phyloP scores from a whole-genome alignment of 2,329 filamentous ascomycete species.

The Phialophora macrospora region DNA sequence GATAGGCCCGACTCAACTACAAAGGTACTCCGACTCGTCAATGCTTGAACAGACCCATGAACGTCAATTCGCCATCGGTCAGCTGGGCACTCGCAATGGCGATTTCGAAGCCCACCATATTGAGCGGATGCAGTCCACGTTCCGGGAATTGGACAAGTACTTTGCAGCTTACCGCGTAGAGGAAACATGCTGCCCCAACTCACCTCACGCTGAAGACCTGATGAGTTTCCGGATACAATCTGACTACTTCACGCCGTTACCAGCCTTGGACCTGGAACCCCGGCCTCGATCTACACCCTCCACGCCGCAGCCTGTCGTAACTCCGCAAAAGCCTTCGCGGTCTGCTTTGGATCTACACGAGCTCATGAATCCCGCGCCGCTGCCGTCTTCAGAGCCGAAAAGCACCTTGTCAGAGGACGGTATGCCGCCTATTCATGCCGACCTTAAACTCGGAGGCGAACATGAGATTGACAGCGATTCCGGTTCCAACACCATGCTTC shows the following conservation, averaged over 20 bases:
- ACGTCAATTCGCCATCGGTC: slow-evolving; percentile 35
- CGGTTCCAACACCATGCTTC: background rate
- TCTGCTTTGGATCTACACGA: slow-evolving; percentile 12
- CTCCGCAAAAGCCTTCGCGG: background rate
- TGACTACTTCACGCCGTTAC: slow-evolving; percentile 1
- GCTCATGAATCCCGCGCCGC: slow-evolving; percentile 21
- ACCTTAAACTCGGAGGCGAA: background rate
- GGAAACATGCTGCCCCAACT: slow-evolving; percentile 16
- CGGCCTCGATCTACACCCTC: background rate
- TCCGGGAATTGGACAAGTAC: slow-evolving; percentile 5
- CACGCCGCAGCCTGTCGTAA: background rate
- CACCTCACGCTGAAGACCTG: slow-evolving; percentile 20
- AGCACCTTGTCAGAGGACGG: slow-evolving; percentile 3
- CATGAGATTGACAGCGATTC: background rate
- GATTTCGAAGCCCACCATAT: slow-evolving; percentile 32
- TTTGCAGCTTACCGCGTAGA: slow-evolving; percentile 15
- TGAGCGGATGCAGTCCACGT: slow-evolving; percentile 14
- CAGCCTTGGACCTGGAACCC: slow-evolving; percentile 7
- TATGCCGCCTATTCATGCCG: background rate
- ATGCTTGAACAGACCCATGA: slow-evolving; percentile 36
- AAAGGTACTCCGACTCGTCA: slow-evolving; percentile 27
- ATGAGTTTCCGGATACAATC: slow-evolving; percentile 8
- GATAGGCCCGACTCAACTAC: slow-evolving; percentile 27
- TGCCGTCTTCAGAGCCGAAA: slow-evolving; percentile 4
- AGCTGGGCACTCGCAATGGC: slow-evolving; percentile 24